Base-by-base conservation (phyloP, 2,329 filamentous ascomycete species). In the Huntiella abstrusa region DNA sequence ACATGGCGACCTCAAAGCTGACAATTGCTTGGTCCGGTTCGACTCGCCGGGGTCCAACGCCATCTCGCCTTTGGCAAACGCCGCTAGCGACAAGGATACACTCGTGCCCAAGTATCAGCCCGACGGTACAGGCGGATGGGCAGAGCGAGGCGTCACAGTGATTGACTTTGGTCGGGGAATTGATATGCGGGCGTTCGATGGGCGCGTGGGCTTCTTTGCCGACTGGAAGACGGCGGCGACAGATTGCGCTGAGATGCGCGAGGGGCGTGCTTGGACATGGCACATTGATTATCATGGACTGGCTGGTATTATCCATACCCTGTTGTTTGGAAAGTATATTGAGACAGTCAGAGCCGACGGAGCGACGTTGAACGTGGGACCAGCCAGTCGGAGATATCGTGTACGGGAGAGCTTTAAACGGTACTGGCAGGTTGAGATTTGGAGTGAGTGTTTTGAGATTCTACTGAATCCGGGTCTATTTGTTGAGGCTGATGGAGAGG, bases 131-230 rank as follows among this genome's bases (percentile, higher is more conserved):
- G 73, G 75, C 40, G 85, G 86, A 33, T 98, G 91, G 91, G 64
- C 68, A 1, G 68, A 70, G 16, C 84, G 88, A 52, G 91, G 91
- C 10, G 60, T 98, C 16, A 74, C 77, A 0, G 71, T 98, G 15
- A 96, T 98, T 55, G 91, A 98, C 62, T 95, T 98, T 58, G 91
- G 91, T 1, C 78, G 91, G 1, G 84, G 77, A 43, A 92, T 98
- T 59, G 91, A 98, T 63, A 92, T 95, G 83, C 77, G 75, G 49
- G 77, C 75, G 3, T 98, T 96, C 65, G 62, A 64, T 3, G 69
- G 78, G 0, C 73, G 79, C 37, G 60, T 63, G 41, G 78, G 80
- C 53, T 98, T 98, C 66, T 76, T 96, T 50, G 91, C 88, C 0
- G 91, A 98, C 63, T 98, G 91, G 91, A 83, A 91, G 61, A 86